These are phyloP conservation scores for Pyrrhoderma noxium DNA, from an alignment of 1,284 basidiomycete species.

Conservation along the genomic window DNA sequence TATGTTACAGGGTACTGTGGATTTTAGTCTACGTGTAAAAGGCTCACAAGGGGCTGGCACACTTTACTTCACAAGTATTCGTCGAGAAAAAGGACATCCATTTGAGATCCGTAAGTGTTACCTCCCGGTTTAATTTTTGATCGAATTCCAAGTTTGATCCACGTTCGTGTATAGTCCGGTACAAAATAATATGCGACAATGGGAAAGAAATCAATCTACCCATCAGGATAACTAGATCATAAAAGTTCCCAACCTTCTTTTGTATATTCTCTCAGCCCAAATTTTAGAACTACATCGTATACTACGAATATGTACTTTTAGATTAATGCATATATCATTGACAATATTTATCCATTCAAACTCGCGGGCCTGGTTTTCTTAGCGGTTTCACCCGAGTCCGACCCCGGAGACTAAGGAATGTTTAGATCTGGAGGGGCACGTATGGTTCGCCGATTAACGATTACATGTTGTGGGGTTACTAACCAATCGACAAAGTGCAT, in stretches of 20 bases:
- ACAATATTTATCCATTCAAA: too few species aligned
- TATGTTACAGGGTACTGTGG: conserved; percentile 67
- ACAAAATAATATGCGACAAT: conserved; percentile 17
- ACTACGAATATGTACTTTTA: not conserved
- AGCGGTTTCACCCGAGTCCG: too few species aligned
- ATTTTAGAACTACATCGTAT: not conserved
- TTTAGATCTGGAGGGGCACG: too few species aligned
- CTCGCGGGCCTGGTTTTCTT: too few species aligned
- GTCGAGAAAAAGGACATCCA: conserved; percentile 64
- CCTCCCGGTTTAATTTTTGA: too few species aligned
- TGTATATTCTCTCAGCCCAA: not conserved
- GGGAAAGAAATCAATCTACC: conserved; percentile 15
- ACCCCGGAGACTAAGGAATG: too few species aligned
- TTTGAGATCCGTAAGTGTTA: conserved; percentile 57
- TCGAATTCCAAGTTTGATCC: not conserved
- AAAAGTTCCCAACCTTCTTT: not conserved
- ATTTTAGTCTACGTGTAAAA: conserved; percentile 66
- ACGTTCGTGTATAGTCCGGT: conserved; percentile 11
- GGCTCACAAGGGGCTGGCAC: conserved; percentile 71
- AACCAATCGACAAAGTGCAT: too few species aligned
- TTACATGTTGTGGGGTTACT: too few species aligned
- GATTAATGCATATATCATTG: too few species aligned
- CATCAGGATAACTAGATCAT: conserved; percentile 4
- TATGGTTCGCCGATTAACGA: too few species aligned
- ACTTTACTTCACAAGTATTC: conserved; percentile 73